These are phyloP conservation scores for Mycena floridula DNA, from an alignment of 768 basidiomycete species.

Conservation along the genomic window DNA sequence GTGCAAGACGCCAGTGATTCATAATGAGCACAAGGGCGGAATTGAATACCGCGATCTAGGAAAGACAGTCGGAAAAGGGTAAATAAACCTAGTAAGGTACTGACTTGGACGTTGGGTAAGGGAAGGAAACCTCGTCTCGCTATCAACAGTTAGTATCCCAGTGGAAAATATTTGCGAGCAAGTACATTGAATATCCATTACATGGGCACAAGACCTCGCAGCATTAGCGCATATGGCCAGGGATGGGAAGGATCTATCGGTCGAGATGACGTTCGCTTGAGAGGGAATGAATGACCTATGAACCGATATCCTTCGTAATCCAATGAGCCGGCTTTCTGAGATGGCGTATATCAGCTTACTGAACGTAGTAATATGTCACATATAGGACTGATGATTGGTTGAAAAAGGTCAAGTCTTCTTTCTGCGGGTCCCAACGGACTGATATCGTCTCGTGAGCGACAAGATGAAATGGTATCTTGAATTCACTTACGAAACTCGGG, in stretches of 20 bases:
- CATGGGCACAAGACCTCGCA: constrained; percentile 49
- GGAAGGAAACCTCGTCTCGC: background rate
- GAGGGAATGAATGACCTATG: constrained; percentile 48
- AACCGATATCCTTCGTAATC: too few relatives aligned
- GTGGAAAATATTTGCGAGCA: too few relatives aligned
- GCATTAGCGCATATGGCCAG: constrained; percentile 63
- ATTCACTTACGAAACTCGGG: constrained; percentile 43
- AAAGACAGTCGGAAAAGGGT: too few relatives aligned
- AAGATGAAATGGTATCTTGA: constrained; percentile 57
- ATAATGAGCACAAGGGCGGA: constrained; percentile 31
- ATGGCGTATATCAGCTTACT: too few relatives aligned
- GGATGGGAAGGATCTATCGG: constrained; percentile 28
- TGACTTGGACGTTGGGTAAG: background rate
- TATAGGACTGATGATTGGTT: constrained; percentile 27
- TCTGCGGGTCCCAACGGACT: constrained; percentile 10
- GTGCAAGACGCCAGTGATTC: constrained; percentile 29
- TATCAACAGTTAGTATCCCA: too few relatives aligned
- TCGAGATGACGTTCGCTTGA: too few relatives aligned
- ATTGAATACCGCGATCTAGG: background rate
- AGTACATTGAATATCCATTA: constrained; percentile 41
- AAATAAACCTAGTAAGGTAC: too few relatives aligned
- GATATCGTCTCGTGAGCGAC: constrained; percentile 43
- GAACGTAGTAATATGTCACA: constrained; percentile 9
- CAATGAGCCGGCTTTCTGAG: too few relatives aligned
- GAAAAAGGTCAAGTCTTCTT: constrained; percentile 17